Base-by-base conservation (phyloP, 208 protist genomes). In the Trypanosoma brucei region DNA sequence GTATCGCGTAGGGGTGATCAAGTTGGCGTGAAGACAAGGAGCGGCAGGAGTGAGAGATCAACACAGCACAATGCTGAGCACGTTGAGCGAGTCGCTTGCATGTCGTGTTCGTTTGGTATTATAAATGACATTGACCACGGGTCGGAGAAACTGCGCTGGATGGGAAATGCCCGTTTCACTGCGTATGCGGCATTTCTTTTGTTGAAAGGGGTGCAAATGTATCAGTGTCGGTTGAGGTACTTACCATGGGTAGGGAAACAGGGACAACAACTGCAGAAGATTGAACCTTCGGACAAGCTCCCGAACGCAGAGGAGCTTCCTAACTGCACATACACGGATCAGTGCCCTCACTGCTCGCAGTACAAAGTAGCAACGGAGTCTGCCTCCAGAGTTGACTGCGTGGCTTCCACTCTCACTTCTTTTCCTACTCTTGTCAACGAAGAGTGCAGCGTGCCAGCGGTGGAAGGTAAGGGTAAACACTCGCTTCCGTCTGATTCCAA, bases 61-160 rank as follows among this genome's bases (percentile, higher is more conserved):
- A 48, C 50, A 46, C 6, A 57, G 35, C 58, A 52, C 54, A 59
- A 14, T 36, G 40, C 44, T 62, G 74, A 68, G 82, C n/a, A 33
- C 45, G 40, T 54, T 54, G 69, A 78, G 55, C 79, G 88, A 51
- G 66, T 94, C 5, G 83, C 88, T 54, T 95, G 88, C 68, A 91
- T 95, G 88, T 85, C 84, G 22, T 64, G 88, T n/a, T 90, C 83
- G 2, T 95, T 91, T 70, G 88, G 88, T 34, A 58, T 84, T 31
- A 66, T 78, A 14, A 95, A 95, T 59, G 79, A 88, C 60, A 88
- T 95, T 62, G 88, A 95, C 70, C 76, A 78, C 55, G 88, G 88
- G 55, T 86, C 77, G 13, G 88, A 95, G 76, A 72, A 83, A 57
- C 60, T 95, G 50, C 80, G 88, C 14, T 95, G 85, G 79, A 88